Evolutionary conservation across 768 basidiomycete genomes (phyloP).

Genomic region (Epithele typhae): DNA sequence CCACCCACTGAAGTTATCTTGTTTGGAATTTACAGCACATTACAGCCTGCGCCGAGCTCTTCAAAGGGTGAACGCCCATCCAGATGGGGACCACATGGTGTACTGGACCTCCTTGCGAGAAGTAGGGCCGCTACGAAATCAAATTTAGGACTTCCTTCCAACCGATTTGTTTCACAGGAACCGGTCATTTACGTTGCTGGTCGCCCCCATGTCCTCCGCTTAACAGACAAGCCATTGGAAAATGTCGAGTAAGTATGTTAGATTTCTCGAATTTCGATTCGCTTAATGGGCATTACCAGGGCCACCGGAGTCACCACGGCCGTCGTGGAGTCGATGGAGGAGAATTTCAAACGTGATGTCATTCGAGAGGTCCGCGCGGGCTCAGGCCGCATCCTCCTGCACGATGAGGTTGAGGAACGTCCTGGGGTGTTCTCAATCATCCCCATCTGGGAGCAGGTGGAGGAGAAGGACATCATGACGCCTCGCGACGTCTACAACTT

Average conservation of each 20-base stretch:
- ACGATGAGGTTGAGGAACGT: conserved; percentile 93
- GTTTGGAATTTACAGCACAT: neutral
- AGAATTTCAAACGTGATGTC: conserved; percentile 82
- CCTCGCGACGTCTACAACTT: conserved; percentile 76
- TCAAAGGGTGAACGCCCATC: conserved; percentile 73
- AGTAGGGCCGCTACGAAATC: conserved; percentile 33
- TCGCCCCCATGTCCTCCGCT: conserved; percentile 84
- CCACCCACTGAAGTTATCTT: neutral
- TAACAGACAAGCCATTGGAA: conserved; percentile 82
- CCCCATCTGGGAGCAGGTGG: conserved; percentile 90
- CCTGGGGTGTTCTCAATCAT: conserved; percentile 88
- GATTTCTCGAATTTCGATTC: neutral
- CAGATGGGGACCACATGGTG: conserved; percentile 68
- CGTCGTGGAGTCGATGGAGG: conserved; percentile 90
- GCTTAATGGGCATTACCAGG: conserved; percentile 36
- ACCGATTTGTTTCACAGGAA: conserved; percentile 47
- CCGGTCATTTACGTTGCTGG: conserved; percentile 90
- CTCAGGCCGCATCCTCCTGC: conserved; percentile 79
- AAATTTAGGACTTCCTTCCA: no score
- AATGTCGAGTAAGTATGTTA: conserved; percentile 78
- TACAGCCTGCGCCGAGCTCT: conserved; percentile 74
- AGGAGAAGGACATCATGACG: conserved; percentile 80
- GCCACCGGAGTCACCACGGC: conserved; percentile 91
- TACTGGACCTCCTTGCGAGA: conserved; percentile 97
- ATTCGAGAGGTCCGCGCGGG: conserved; percentile 71